Conservation (phyloP, 2,329 filamentous ascomycete genomes). For the Gaeumannomyces tritici region DNA sequence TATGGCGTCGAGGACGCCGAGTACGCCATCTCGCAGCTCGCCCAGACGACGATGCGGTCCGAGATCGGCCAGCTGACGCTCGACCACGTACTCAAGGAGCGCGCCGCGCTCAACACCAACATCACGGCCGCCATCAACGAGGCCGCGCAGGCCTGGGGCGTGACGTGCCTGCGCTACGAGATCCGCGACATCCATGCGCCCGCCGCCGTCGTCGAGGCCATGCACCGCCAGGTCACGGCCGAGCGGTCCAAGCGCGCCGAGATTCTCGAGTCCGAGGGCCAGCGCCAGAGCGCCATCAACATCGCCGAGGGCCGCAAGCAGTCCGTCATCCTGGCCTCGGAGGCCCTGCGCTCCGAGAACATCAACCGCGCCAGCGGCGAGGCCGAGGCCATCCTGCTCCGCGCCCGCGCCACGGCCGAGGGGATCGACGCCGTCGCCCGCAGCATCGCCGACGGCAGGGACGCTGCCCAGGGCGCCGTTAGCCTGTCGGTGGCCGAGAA, state of each 20-base stretch:
- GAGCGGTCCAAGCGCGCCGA: constrained; percentile 96
- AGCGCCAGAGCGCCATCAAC: constrained; percentile 95
- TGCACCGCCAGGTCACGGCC: constrained; percentile 96
- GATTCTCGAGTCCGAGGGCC: constrained; percentile 94
- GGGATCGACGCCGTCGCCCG: constrained; percentile 82
- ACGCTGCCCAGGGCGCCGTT: constrained; percentile 72
- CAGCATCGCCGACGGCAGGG: constrained; percentile 62
- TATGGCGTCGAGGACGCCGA: constrained; percentile 98
- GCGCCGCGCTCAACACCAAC: constrained; percentile 90
- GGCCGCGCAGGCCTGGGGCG: constrained; percentile 92
- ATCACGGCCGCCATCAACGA: constrained; percentile 99
- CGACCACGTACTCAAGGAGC: constrained; percentile 96
- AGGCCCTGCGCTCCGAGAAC: constrained; percentile 80
- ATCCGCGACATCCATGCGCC: constrained; percentile 98
- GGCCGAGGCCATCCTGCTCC: constrained; percentile 80
- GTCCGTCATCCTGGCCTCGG: constrained; percentile 89
- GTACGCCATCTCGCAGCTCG: constrained; percentile 95
- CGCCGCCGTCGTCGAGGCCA: constrained; percentile 85
- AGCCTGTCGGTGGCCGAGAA: constrained; percentile 90
- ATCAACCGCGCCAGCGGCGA: constrained; percentile 92
- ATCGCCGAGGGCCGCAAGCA: constrained; percentile 97
- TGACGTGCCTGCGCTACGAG: constrained; percentile 92
- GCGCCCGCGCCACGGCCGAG: constrained; percentile 73
- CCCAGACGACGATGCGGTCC: constrained; percentile 97
- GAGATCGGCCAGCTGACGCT: constrained; percentile 95